Conservation (phyloP, 495 filamentous ascomycete species). For the Entonaema liquescens region DNA sequence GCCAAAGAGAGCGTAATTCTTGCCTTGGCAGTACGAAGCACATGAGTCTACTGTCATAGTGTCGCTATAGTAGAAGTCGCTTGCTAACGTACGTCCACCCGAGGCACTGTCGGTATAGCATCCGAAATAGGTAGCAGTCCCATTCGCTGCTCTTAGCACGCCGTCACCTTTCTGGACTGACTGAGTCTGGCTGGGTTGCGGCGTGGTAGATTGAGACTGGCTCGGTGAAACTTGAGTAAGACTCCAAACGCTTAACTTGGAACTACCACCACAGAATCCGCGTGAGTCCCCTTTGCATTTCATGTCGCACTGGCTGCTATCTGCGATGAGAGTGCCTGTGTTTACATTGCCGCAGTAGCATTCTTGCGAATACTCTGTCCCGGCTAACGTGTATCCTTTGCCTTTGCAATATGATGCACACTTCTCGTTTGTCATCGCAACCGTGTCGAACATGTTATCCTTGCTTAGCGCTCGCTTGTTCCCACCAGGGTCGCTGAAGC, state of each 20-base stretch:
- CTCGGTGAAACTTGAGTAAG: neutral
- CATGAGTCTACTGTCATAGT: constrained; percentile 38
- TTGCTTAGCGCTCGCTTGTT: constrained; percentile 36
- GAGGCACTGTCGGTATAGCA: constrained; percentile 25
- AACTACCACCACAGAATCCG: constrained; percentile 54
- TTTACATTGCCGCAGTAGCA: constrained; percentile 52
- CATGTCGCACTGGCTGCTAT: constrained; percentile 47
- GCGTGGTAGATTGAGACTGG: neutral
- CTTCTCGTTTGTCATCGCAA: constrained; percentile 53
- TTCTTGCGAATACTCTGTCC: constrained; percentile 52
- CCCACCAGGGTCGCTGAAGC: constrained; percentile 34
- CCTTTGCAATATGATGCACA: constrained; percentile 51
- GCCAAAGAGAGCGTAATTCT: constrained; percentile 37
- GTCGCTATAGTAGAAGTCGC: constrained; percentile 18
- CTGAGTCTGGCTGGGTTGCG: neutral
- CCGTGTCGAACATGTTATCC: constrained; percentile 39
- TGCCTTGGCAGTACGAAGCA: constrained; percentile 33
- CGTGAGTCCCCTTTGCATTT: constrained; percentile 51
- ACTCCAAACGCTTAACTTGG: constrained; percentile 41
- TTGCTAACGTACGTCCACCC: constrained; percentile 15
- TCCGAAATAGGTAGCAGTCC: constrained; percentile 19
- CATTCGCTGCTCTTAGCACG: constrained; percentile 8
- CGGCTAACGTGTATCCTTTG: constrained; percentile 49
- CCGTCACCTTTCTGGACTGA: neutral
- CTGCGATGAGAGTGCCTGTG: constrained; percentile 36